Conservation (phyloP, 768 basidiomycete genomes). For the Suillus discolor region DNA sequence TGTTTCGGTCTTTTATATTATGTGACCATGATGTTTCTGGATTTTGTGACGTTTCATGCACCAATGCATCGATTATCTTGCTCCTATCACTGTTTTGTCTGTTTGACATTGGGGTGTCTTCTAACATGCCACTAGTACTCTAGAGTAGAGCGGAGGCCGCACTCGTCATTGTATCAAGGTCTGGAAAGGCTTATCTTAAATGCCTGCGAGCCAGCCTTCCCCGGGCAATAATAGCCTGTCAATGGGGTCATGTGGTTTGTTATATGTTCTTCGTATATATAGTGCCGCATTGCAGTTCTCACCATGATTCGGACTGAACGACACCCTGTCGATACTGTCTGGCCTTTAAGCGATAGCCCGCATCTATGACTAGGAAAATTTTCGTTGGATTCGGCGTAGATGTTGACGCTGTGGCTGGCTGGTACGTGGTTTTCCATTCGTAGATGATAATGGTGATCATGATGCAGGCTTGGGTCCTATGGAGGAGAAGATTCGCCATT, state of each 20-base stretch:
- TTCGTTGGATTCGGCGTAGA: constrained; percentile 67
- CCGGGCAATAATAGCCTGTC: not conserved
- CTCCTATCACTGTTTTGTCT: not conserved
- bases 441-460: not conserved
- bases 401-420: constrained; percentile 73
- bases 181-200: not conserved
- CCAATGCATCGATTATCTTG: not conserved
- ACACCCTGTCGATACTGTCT: not conserved
- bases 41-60: not conserved
- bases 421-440: constrained; percentile 36
- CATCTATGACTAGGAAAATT: constrained; percentile 48
- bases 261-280: not conserved
- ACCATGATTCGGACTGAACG: not conserved
- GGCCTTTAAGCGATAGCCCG: not conserved
- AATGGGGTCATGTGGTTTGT: not conserved
- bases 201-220: not conserved
- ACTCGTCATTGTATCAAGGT: not conserved
- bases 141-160: not conserved
- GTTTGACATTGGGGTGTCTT: not conserved
- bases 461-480: constrained; percentile 65
- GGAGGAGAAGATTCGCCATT: constrained; percentile 71
- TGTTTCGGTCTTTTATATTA: not conserved
- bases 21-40: not conserved
- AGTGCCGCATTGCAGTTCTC: not conserved
- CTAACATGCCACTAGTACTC: not conserved